Percentiles rank a stretch among this genome's conserved stretches.
Conservation (phyloP, 1,284 basidiomycete species). For the Coriolopsis trogii region DNA sequence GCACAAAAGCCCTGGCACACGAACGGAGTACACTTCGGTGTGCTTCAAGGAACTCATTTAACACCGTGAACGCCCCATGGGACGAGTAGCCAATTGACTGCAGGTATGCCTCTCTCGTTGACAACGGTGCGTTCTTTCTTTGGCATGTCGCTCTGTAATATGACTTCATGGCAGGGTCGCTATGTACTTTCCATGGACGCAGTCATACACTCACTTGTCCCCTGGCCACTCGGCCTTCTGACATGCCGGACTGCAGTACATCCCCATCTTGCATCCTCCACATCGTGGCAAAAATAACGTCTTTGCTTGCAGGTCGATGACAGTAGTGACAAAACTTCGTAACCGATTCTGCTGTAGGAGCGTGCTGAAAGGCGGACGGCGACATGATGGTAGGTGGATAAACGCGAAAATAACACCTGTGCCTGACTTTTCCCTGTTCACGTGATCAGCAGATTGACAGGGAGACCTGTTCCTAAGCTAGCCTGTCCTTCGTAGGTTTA, state of each 20-base stretch:
- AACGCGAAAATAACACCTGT: no score
- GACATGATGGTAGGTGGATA: no score
- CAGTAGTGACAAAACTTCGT: no score
- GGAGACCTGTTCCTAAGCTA: no score
- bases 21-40: not conserved
- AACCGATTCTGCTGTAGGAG: no score
- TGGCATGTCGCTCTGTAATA: not conserved
- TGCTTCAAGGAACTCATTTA: not conserved
- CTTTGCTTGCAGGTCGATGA: no score
- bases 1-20: not conserved
- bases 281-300: no score
- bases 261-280: not conserved
- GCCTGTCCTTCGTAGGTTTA: no score
- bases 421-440: no score
- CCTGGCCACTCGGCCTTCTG: not conserved
- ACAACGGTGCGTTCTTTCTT: not conserved
- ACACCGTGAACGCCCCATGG: not conserved
- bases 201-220: not conserved
- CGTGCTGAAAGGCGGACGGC: no score
- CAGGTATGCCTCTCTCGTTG: not conserved
- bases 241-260: not conserved
- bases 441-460: no score
- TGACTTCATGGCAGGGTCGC: not conserved
- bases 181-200: not conserved
- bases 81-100: not conserved